Evolutionary conservation across 768 basidiomycete species (phyloP).

Genomic region (Leccinum boreale): DNA sequence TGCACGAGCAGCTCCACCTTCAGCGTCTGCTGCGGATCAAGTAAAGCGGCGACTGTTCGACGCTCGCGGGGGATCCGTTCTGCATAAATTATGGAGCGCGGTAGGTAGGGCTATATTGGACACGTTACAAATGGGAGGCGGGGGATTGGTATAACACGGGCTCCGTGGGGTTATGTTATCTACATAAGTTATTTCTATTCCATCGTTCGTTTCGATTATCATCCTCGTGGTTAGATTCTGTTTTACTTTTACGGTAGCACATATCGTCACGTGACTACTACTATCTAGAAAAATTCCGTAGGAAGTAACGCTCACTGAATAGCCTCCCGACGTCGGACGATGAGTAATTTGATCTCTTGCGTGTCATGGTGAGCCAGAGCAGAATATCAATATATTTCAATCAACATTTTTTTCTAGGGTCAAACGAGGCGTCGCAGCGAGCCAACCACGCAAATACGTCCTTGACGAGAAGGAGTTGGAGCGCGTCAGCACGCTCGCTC

Average conservation of each 20-base stretch:
- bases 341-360: slow-evolving; percentile 76
- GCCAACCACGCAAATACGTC: slow-evolving; percentile 81
- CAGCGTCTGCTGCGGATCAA: slow-evolving; percentile 48
- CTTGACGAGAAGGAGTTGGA: slow-evolving; percentile 88
- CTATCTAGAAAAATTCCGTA: slow-evolving; percentile 6
- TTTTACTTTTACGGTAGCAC: background rate
- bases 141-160: slow-evolving; percentile 57
- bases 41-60: slow-evolving; percentile 54
- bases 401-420: slow-evolving; percentile 48
- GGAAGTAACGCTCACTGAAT: background rate
- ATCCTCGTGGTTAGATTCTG: background rate
- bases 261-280: slow-evolving; percentile 15
- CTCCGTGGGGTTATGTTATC: background rate
- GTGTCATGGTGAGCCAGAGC: slow-evolving; percentile 48
- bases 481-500: slow-evolving; percentile 83
- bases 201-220: background rate
- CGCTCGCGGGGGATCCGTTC: slow-evolving; percentile 34
- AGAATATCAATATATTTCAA: background rate
- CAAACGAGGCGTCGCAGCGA: slow-evolving; percentile 69
- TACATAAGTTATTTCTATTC: slow-evolving; percentile 12
- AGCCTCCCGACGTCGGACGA: slow-evolving; percentile 23
- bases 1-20: slow-evolving; percentile 24
- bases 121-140: slow-evolving; percentile 73
- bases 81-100: slow-evolving; percentile 50
- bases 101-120: slow-evolving; percentile 53